phyloP scores from a whole-genome alignment of 2,329 filamentous ascomycete genomes.

The Rhynchosporium agropyri region DNA sequence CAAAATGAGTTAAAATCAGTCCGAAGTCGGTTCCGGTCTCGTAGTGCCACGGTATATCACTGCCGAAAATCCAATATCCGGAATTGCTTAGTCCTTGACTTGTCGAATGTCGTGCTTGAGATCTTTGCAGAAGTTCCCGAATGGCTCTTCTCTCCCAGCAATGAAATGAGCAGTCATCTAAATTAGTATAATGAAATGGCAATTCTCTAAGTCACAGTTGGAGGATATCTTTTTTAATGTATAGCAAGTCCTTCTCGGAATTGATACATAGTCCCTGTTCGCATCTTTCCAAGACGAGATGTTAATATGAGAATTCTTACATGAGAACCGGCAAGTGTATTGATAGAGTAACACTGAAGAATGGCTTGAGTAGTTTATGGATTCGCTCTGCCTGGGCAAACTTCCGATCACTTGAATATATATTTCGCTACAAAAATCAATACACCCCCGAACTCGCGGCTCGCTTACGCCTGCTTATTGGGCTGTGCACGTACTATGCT shows the following conservation, averaged over 20 bases:
- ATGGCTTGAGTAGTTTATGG: too few species aligned
- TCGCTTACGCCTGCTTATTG: too few species aligned
- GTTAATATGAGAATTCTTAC: too few species aligned
- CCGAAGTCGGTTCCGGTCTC: background rate
- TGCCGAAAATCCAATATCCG: background rate
- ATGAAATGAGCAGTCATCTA: background rate
- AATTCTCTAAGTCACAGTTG: background rate
- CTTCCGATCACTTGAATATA: too few species aligned
- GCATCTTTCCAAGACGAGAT: background rate
- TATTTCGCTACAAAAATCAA: too few species aligned
- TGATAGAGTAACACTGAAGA: too few species aligned
- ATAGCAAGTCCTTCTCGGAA: constrained; percentile 1
- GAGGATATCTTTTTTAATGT: constrained; percentile 1
- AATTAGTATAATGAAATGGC: background rate
- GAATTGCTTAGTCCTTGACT: constrained; percentile 1
- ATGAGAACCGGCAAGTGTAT: too few species aligned
- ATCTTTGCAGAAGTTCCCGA: background rate
- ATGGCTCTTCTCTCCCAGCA: constrained; percentile 3
- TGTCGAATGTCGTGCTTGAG: constrained; percentile 4
- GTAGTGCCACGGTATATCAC: background rate
- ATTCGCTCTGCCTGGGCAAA: too few species aligned
- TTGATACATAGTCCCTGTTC: background rate
- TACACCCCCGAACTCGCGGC: too few species aligned
- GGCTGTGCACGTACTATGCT: too few species aligned
- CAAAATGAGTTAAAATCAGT: background rate